Base-by-base conservation (phyloP, 2,329 filamentous ascomycete species). In the Nemania abortiva region DNA sequence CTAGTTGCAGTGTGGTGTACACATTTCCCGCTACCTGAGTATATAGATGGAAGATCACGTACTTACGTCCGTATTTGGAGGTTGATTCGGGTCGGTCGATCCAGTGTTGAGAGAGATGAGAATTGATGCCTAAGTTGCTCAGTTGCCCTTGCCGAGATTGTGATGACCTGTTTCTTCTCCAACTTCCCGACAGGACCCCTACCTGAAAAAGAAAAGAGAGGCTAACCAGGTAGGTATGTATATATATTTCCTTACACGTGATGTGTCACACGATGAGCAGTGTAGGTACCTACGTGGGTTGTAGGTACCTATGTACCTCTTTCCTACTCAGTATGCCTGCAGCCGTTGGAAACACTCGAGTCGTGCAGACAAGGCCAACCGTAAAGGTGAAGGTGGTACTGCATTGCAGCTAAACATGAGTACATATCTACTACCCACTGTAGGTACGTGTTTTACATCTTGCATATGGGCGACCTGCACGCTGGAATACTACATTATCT, bases 111-210 rank as follows among this genome's bases (percentile, higher is more conserved):
- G 10, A 6, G 10, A 47, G 13, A 59, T 54, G 37, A 31, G 15
- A 24, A 59, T 65, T 59, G 13, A 37, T 66, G 57, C 64, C 58
- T 45, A 66, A 57, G n/a, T 39, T 60, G 37, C 66, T 58, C 62
- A 57, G n/a, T 29, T 60, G 37, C 66, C 57, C 62, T 56, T 69
- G 58, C 57, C 63, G 49, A 58, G 39, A 47, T 50, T 59, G 42
- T 54, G 50, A 63, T 54, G 56, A 20, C 24, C 39, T 39, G 58
- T 31, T 50, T 39, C 45, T 42, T 11, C 42, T 37, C 42, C 45
- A 34, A 34, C 29, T 6, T 39, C 34, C 42, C 34, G 22, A 52
- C 24, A 52, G n/a, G 37, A 45, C n/a, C 58, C 56, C 50, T 61
- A 52, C 5, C 9, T 34, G 50, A 55, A 65, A 68, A 68, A 59